Conservation (phyloP, 2,329 filamentous ascomycete species). For the Xylaria sp. region DNA sequence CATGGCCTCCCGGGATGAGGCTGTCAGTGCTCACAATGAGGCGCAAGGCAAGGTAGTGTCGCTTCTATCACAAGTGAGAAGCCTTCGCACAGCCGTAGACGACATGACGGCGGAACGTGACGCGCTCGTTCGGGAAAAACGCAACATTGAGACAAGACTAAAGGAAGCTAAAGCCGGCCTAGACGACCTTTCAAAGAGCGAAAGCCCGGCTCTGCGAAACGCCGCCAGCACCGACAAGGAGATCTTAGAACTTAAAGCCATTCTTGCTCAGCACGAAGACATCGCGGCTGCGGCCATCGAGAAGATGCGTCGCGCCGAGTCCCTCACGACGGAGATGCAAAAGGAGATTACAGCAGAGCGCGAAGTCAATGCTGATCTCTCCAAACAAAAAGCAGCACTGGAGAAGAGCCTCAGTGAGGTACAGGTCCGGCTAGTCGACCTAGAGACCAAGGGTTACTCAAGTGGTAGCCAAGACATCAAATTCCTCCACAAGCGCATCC, state of each 20-base stretch:
- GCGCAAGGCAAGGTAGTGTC: conserved; percentile 93
- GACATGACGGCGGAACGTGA: conserved; percentile 89
- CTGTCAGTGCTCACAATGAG: conserved; percentile 91
- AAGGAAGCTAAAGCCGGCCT: conserved; percentile 88
- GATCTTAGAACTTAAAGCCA: conserved; percentile 87
- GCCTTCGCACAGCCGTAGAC: conserved; percentile 84
- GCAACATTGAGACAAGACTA: conserved; percentile 83
- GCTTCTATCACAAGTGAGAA: conserved; percentile 88
- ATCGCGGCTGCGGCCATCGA: conserved; percentile 90
- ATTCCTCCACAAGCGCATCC: conserved; percentile 92
- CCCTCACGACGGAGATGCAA: conserved; percentile 86
- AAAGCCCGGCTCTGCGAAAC: conserved; percentile 88
- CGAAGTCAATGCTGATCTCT: conserved; percentile 81
- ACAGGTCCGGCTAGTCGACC: conserved; percentile 87
- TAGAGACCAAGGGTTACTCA: conserved; percentile 97
- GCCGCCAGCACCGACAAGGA: conserved; percentile 90
- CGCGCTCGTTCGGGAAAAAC: conserved; percentile 86
- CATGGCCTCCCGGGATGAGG: conserved; percentile 91
- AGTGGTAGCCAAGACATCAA: conserved; percentile 94
- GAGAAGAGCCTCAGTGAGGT: conserved; percentile 93
- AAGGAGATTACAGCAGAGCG: conserved; percentile 90
- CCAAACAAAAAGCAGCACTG: conserved; percentile 88
- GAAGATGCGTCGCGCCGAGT: conserved; percentile 96
- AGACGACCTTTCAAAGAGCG: conserved; percentile 86
- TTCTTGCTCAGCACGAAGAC: conserved; percentile 91